A percentile compares a stretch with the other conserved stretches of the same genome.
Evolutionary conservation across 768 basidiomycete species (phyloP).

Genomic region (Boletus rubroflammeus): DNA sequence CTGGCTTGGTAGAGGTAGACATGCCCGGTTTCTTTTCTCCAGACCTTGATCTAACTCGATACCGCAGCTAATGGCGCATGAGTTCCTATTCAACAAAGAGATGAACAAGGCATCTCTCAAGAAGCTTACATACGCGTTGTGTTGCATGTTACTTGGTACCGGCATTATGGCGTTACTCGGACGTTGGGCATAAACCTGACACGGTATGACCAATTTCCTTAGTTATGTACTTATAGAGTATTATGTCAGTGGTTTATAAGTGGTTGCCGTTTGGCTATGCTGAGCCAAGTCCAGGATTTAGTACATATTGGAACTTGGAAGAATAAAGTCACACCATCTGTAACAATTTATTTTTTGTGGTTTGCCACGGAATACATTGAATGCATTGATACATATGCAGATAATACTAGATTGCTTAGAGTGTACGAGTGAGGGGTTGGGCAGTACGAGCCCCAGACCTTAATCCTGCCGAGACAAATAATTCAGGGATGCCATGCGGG

Average conservation of each 20-base stretch:
- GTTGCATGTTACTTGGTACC: constrained; percentile 78
- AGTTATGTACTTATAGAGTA: not conserved
- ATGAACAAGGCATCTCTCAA: constrained; percentile 69
- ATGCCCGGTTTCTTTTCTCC: not conserved
- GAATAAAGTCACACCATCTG: not conserved
- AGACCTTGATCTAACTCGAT: not conserved
- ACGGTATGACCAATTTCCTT: not conserved
- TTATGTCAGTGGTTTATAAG: not conserved
- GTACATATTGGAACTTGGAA: not conserved
- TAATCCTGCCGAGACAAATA: not conserved
- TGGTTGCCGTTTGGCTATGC: not conserved
- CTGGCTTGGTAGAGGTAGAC: constrained; percentile 75
- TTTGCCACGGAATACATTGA: not conserved
- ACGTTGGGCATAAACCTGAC: constrained; percentile 65
- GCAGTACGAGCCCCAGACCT: not conserved
- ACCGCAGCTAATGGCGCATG: constrained; percentile 81
- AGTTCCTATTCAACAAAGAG: constrained; percentile 87
- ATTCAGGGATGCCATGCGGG: no score
- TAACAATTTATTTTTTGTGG: not conserved
- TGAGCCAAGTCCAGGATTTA: not conserved
- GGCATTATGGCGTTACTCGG: constrained; percentile 91
- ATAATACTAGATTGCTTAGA: not conserved
- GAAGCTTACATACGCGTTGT: constrained; percentile 68
- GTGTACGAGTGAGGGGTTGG: not conserved
- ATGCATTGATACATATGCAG: not conserved